Conservation (phyloP, 1,284 basidiomycete species). For the Tylopilus sp. region DNA sequence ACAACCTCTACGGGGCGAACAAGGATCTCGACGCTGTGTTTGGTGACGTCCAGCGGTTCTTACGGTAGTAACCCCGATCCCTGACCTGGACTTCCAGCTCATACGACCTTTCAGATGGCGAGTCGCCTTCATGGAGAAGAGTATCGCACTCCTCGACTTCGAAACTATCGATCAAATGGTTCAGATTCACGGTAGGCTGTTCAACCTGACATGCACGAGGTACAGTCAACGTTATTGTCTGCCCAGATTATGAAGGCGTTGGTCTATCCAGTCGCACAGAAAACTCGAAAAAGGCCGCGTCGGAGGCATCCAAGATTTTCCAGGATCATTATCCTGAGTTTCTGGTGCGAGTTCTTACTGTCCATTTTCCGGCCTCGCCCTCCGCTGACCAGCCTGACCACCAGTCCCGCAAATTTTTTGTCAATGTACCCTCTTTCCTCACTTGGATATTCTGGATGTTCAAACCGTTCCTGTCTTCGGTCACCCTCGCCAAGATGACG, state of each 20-base stretch:
- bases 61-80: conserved; percentile 61
- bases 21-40: conserved; percentile 74
- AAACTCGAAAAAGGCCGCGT: conserved; percentile 79
- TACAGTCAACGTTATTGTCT: neutral
- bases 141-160: conserved; percentile 74
- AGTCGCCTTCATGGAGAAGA: conserved; percentile 78
- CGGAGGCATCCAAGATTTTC: conserved; percentile 78
- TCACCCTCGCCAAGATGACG: conserved; percentile 80
- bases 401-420: conserved; percentile 82
- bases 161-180: conserved; percentile 78
- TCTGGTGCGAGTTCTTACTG: conserved; percentile 57
- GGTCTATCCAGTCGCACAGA: conserved; percentile 71
- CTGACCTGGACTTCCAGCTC: neutral
- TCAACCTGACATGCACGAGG: neutral
- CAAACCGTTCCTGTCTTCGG: conserved; percentile 75
- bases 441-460: conserved; percentile 88
- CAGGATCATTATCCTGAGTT: conserved; percentile 81
- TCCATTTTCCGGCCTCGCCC: neutral
- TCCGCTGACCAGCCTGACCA: neutral
- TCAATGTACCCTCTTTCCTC: conserved; percentile 79
- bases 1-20: conserved; percentile 79
- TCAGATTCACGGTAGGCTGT: conserved; percentile 73
- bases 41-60: conserved; percentile 75
- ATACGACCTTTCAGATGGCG: conserved; percentile 68
- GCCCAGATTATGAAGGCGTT: conserved; percentile 82